phyloP scores from a whole-genome alignment of 2,329 filamentous ascomycete species.

The Claviceps fusiformis region DNA sequence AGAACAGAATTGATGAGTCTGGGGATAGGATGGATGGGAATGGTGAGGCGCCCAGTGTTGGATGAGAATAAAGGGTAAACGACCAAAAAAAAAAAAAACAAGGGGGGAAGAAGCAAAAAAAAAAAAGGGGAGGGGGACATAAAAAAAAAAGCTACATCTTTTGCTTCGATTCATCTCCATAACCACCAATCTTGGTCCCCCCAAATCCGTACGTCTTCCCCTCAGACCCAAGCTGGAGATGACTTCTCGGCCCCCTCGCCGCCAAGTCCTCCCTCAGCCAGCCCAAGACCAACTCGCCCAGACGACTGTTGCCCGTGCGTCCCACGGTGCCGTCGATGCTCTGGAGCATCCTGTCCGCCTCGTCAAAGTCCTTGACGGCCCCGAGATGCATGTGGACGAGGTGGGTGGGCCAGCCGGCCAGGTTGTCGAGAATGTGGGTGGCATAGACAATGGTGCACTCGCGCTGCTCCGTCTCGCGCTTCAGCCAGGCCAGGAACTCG shows the following conservation, averaged over 20 bases:
- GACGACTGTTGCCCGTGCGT: slow-evolving; percentile 56
- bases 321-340: slow-evolving; percentile 26
- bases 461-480: slow-evolving; percentile 68
- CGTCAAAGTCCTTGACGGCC: slow-evolving; percentile 73
- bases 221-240: slow-evolving; percentile 40
- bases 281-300: slow-evolving; percentile 74
- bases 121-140: too few species aligned
- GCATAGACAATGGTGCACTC: slow-evolving; percentile 92
- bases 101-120: too few species aligned
- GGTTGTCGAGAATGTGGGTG: slow-evolving; percentile 91
- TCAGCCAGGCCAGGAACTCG: slow-evolving; percentile 77
- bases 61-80: too few species aligned
- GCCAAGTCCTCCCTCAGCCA: slow-evolving; percentile 76
- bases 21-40: neutral
- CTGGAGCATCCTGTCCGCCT: slow-evolving; percentile 54
- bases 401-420: slow-evolving; percentile 90
- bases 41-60: too few species aligned
- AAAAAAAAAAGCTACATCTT: slow-evolving; percentile 9
- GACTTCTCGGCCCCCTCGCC: slow-evolving; percentile 62
- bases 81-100: neutral
- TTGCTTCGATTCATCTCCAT: slow-evolving; percentile 38
- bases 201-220: slow-evolving; percentile 48
- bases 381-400: slow-evolving; percentile 92
- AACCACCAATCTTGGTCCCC: slow-evolving; percentile 39
- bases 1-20: neutral